Conservation (phyloP, 2,329 filamentous ascomycete genomes). For the Pseudocercospora fijiensis region DNA sequence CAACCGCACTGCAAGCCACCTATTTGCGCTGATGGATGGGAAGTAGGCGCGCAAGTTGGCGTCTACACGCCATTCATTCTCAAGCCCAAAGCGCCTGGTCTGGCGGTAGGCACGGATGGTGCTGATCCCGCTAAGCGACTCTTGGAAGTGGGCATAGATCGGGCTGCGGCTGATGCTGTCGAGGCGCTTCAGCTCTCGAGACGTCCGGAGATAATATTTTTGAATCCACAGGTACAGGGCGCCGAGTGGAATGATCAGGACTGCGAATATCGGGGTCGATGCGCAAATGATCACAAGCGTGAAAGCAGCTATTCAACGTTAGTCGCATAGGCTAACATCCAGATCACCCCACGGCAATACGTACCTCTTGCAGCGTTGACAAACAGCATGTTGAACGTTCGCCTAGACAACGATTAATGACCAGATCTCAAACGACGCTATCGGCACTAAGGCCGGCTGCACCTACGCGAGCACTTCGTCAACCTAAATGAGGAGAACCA, state of each 20-base stretch:
- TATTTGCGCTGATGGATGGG: slow-evolving; percentile 83
- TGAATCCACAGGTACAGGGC: slow-evolving; percentile 89
- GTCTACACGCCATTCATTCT: slow-evolving; percentile 98
- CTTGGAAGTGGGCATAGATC: slow-evolving; percentile 97
- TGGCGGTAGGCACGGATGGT: slow-evolving; percentile 95
- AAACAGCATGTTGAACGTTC: slow-evolving; percentile 91
- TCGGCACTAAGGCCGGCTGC: slow-evolving; percentile 21
- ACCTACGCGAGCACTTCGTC: slow-evolving; percentile 82
- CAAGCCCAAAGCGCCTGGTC: slow-evolving; percentile 78
- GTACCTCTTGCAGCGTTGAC: slow-evolving; percentile 51
- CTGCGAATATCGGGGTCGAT: slow-evolving; percentile 75
- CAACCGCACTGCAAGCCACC: slow-evolving; percentile 91
- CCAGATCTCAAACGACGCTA: slow-evolving; percentile 4
- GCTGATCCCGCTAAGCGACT: slow-evolving; percentile 87
- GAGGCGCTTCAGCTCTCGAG: slow-evolving; percentile 90
- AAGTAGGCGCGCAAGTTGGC: slow-evolving; percentile 92
- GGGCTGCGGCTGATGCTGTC: slow-evolving; percentile 95
- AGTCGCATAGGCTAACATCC: slow-evolving; percentile 12
- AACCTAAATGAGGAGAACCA: slow-evolving; percentile 45
- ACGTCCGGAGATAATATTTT: slow-evolving; percentile 93
- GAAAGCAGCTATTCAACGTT: slow-evolving; percentile 57
- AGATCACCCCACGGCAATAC: slow-evolving; percentile 26
- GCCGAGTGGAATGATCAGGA: slow-evolving; percentile 76
- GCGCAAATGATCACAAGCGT: slow-evolving; percentile 83
- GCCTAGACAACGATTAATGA: slow-evolving; percentile 44